Evolutionary conservation across 176 grass and related monocot genomes (phyloP), one percentile per base, ranked within the genome.

Genomic region (Oryza officinalis): DNA sequence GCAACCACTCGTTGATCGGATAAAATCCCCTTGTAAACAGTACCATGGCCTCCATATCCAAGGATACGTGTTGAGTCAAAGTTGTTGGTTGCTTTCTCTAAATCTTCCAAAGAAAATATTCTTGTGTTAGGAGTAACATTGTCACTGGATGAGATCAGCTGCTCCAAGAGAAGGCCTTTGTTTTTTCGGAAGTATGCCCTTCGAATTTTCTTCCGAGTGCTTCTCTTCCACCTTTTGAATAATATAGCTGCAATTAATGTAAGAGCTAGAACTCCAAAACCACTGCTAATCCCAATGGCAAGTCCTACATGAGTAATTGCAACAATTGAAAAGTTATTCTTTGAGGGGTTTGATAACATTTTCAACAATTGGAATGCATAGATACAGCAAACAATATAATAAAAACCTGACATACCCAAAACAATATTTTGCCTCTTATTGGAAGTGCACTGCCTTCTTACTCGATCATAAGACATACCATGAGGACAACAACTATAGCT

Each of bases 241-340:
- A 81, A 63, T 46, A 80, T 0, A 20, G 59, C 27, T 20, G 23
- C 68, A 80, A 27, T 33, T 27, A 81, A 32, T 54, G 72, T 66
- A 68, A 89, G 59, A 69, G 71, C 23, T 67, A 89, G 23, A 67
- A 85, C 47, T 46, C 87, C 87, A 67, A 89, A 69, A 37, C 87
- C 82, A 63, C 67, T 65, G 76, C 75, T 45, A 79, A 89, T 33
- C 49, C 82, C 87, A 85, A 67, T n/a, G 45, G 14, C 18, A 81
- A 68, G 25, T 6, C 73, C 87, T 86, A 13, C 76, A 86, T 1
- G 23, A 86, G 50, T 46, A 69, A 28, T 68, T 60, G 71, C 10
- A 86, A 26, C 25, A 54, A 31, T 15, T 86, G 44, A 81, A 32
- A 27, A 22, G 49, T 86, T 75, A 22, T 86, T 59, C 33, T 74